Conservation (phyloP, 768 basidiomycete species). For the Erythrobasidium yunnanense region DNA sequence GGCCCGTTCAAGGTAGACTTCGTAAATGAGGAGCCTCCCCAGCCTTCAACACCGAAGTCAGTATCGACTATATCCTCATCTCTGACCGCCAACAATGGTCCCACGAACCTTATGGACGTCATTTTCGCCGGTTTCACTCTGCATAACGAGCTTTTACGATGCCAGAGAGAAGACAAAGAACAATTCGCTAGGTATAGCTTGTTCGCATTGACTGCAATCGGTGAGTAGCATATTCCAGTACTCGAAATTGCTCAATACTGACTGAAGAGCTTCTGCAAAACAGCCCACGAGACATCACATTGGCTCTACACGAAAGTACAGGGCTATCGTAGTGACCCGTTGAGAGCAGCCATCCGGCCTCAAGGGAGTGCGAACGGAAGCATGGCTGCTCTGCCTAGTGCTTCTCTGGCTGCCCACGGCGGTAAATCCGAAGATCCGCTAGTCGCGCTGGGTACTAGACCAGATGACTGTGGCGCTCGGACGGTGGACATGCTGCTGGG, state of each 20-base stretch:
- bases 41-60: neutral
- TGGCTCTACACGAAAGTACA: slow-evolving; percentile 22
- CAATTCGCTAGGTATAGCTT: neutral
- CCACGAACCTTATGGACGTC: neutral
- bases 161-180: slow-evolving; percentile 10
- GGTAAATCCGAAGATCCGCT: slow-evolving; percentile 13
- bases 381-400: neutral
- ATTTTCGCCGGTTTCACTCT: slow-evolving; percentile 15
- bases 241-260: no score
- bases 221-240: neutral
- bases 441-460: neutral
- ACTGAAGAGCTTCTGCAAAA: neutral
- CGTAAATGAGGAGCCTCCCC: neutral
- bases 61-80: neutral
- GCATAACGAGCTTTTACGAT: slow-evolving; percentile 14
- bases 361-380: neutral
- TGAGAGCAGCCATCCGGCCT: neutral
- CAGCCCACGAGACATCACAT: slow-evolving; percentile 21
- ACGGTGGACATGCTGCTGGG: slow-evolving; percentile 16
- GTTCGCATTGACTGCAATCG: slow-evolving; percentile 13
- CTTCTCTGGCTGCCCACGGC: neutral
- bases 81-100: neutral
- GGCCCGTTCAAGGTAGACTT: slow-evolving; percentile 18
- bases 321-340: neutral
- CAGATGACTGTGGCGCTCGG: slow-evolving; percentile 20